These are phyloP conservation scores for Ceratobasidium sp. DNA, from an alignment of 1,284 basidiomycete genomes.

Conservation along the genomic window DNA sequence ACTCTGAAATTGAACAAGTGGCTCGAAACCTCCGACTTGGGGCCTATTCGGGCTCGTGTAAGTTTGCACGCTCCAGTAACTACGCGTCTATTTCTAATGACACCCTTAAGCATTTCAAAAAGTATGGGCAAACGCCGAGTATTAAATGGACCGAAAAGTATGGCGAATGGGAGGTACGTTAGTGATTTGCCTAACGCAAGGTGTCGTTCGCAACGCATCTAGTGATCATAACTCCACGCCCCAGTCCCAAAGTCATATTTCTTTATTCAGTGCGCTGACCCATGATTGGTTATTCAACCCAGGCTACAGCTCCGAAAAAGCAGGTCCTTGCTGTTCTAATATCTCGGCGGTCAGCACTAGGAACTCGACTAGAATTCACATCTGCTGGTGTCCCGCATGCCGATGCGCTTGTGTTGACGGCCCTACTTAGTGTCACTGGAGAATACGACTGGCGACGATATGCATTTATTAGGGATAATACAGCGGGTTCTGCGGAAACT, in stretches of 20 bases:
- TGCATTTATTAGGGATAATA: not conserved
- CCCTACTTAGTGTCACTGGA: slow-evolving; percentile 3
- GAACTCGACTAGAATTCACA: slow-evolving; percentile 24
- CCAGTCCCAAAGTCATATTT: not conserved
- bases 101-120: slow-evolving; percentile 9
- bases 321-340: slow-evolving; percentile 22
- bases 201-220: not conserved
- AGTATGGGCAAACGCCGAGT: slow-evolving; percentile 22
- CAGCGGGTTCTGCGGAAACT: not conserved
- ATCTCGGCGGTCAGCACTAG: slow-evolving; percentile 4
- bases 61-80: not conserved
- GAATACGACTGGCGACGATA: slow-evolving; percentile 32
- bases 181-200: not conserved
- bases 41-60: not conserved
- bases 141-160: slow-evolving; percentile 21
- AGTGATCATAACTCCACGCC: too few species aligned
- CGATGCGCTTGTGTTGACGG: slow-evolving; percentile 25
- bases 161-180: slow-evolving; percentile 37
- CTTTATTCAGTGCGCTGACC: not conserved
- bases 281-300: not conserved
- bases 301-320: slow-evolving; percentile 19
- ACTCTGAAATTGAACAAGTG: slow-evolving; percentile 1
- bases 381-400: not conserved
- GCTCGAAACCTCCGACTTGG: not conserved
- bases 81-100: not conserved